Base-by-base conservation (phyloP, 2,329 filamentous ascomycete species). In the Ciborinia camelliae region DNA sequence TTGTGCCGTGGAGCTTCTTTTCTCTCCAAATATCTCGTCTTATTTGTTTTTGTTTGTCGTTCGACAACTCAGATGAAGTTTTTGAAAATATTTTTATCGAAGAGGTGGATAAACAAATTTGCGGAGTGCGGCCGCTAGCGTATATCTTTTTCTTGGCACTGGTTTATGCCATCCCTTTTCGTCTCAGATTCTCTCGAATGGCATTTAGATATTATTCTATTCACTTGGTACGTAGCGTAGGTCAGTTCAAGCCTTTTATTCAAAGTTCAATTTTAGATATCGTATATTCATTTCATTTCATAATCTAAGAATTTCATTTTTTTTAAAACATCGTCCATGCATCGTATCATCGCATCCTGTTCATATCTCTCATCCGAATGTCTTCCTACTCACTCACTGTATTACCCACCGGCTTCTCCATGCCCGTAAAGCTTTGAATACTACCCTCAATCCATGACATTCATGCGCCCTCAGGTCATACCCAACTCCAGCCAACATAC, bases 51-150 rank as follows among this genome's bases (percentile, higher is more conserved):
- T 15, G 8, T 4, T 3, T 41, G 52, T 41, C 23, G 52, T 41
- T 55, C n/a, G 9, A 35, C 23, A 15, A 5, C 32, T 26, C 14
- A 26, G 20, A n/a, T 15, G n/a, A 9, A 39, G 52, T 20, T 39
- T 54, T 54, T 39, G 1, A 18, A n/a, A n/a, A 43, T 23, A 23
- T 52, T 32, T 58, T 41, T 14, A 8, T 30, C 14, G 14, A 43
- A 58, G 14, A 58, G 41, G 55, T 58, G 55, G 55, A 58, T 39
- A 58, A 58, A 58, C n/a, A 18, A 26, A 47, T 26, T 58, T 45
- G 41, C 55, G 28, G 41, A 58, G 9, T n/a, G 41, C 55, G 41
- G 55, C 55, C 55, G 55, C 55, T 58, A 58, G 55, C 28, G 12
- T 15, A 18, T 28, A 1, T 30, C 14, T 6, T 8, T 50, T 15